Conservation (phyloP, 345 rosid genomes). For the Lumnitzera racemosa region DNA sequence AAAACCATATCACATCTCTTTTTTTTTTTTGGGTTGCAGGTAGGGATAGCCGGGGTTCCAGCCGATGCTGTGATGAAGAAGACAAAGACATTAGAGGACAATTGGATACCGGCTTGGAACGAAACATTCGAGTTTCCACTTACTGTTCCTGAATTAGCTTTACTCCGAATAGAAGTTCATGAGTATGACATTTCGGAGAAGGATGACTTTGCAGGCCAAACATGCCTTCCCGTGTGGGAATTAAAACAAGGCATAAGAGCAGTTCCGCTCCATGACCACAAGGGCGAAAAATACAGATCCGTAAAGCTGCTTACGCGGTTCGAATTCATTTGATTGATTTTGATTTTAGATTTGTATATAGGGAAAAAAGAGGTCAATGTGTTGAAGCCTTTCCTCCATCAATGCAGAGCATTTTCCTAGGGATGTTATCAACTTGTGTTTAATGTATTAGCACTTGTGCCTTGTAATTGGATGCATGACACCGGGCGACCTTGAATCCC, state of each 20-base stretch:
- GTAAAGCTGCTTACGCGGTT: constrained; percentile 65
- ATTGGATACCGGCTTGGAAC: constrained; percentile 42
- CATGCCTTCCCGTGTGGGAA: constrained; percentile 63
- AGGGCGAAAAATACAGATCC: constrained; percentile 43
- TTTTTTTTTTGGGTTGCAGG: not conserved
- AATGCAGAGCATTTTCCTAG: too few relatives aligned
- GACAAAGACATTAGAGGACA: not conserved
- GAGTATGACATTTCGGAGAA: constrained; percentile 73
- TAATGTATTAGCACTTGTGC: too few relatives aligned
- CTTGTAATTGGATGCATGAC: too few relatives aligned
- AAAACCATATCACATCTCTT: too few relatives aligned
- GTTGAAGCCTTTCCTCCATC: too few relatives aligned
- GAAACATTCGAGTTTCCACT: constrained; percentile 71
- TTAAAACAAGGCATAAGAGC: constrained; percentile 60
- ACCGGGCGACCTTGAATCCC: too few relatives aligned
- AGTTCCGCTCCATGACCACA: constrained; percentile 35
- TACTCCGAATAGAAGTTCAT: constrained; percentile 63
- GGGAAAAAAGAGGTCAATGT: too few relatives aligned
- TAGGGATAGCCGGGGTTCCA: constrained; percentile 5
- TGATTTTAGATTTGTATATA: not conserved
- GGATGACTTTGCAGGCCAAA: constrained; percentile 83
- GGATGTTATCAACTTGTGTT: too few relatives aligned
- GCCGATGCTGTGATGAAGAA: not conserved
- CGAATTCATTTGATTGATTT: constrained; percentile 35
- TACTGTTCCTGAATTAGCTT: constrained; percentile 70